phyloP scores from a whole-genome alignment of 257 asterid species.

The Lithospermum erythrorhizon region DNA sequence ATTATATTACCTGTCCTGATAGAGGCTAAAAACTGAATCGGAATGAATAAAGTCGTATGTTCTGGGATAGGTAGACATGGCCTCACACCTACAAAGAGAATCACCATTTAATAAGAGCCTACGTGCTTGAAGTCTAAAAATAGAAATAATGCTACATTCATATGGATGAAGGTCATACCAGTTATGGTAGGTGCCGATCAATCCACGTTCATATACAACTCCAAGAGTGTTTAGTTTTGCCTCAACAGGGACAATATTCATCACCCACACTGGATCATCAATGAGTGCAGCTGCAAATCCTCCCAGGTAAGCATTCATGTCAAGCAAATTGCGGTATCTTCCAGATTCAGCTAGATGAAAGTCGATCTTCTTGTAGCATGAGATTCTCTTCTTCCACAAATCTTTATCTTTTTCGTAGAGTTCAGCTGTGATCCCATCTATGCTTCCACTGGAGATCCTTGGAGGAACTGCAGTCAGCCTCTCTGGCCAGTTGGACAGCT shows the following conservation, averaged over 20 bases:
- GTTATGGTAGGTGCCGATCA: constrained; percentile 79
- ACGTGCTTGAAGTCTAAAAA: neutral
- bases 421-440: constrained; percentile 44
- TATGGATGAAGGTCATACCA: constrained; percentile 32
- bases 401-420: constrained; percentile 33
- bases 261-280: constrained; percentile 79
- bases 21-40: constrained; percentile 53
- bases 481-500: constrained; percentile 66
- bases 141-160: neutral
- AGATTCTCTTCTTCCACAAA: constrained; percentile 62
- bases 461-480: constrained; percentile 70
- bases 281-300: constrained; percentile 89
- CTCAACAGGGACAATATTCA: constrained; percentile 70
- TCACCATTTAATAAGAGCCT: constrained; percentile 2
- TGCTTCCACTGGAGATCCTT: constrained; percentile 44
- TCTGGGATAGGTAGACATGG: constrained; percentile 92
- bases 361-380: constrained; percentile 60
- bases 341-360: constrained; percentile 68
- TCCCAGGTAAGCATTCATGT: constrained; percentile 79
- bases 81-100: constrained; percentile 57
- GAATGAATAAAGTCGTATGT: constrained; percentile 92
- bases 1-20: constrained; percentile 42
- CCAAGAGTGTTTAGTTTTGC: constrained; percentile 54
- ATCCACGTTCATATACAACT: constrained; percentile 73
- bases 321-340: constrained; percentile 77